Evolutionary conservation across 805 yeast species (phyloP), one percentile per base, ranked within the genome.

Genomic region (Candida vaughaniae): DNA sequence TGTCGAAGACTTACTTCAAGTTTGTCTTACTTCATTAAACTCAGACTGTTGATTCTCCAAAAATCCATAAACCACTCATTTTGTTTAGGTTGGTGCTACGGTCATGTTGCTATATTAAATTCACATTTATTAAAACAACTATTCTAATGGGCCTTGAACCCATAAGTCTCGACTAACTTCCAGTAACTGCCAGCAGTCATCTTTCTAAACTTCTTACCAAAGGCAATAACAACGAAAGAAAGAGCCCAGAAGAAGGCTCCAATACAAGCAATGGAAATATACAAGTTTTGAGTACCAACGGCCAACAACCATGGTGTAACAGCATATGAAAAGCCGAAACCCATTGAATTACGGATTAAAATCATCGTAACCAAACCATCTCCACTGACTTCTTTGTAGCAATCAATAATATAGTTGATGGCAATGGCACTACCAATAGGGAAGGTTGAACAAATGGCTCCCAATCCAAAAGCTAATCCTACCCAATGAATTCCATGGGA

Each of bases 381-480:
- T 22, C 58, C 55, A 15, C 55, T 43, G 3, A 54, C 58, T 37
- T 55, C 60, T 35, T 51, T 54, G 39, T 56, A 56, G 35, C 53
- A 47, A 38, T 56, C 60, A 22, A 55, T 47, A 29, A 53, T 54
- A 35, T 56, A 54, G 25, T 52, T 52, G 32, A 55, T 56, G 16
- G 60, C 58, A 25, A 52, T 54, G 10, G 57, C 59, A 29, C 52
- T 46, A 1, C 58, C 61, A 38, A 54, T 51, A 10, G 52, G 51
- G 42, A 49, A 49, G 6, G 51, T 46, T 9, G 52, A 35, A 35
- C 51, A 47, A 17, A 54, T 48, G 37, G 51, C 43, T 2, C 53
- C 59, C 14, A 52, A 43, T 7, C 61, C 59, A 33, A 56, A 53
- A 8, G 53, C 56, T 16, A 50, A 43, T 3, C 56, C 58, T 22